Percentiles rank a stretch among this genome's conserved stretches.
Conservation (phyloP, 371 early-diverging fungal genomes). For the Lichtheimia corymbifera region DNA sequence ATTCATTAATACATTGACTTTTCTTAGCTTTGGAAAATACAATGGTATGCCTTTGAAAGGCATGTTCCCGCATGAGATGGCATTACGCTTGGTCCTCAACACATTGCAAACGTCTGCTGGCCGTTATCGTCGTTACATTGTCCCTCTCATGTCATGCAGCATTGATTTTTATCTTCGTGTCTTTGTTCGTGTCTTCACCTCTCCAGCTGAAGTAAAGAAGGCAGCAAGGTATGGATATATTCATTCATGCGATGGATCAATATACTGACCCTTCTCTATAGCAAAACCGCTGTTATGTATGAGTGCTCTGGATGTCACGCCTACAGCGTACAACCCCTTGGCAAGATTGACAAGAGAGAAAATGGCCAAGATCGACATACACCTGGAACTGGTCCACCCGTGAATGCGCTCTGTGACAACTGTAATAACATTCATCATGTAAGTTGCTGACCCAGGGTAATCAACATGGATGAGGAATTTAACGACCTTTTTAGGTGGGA, state of each 20-base stretch:
- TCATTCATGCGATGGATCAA: neutral
- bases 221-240: conserved; percentile 65
- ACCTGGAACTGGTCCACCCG: conserved; percentile 66
- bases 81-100: conserved; percentile 91
- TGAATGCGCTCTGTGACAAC: conserved; percentile 64
- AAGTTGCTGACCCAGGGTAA: conserved; percentile 18
- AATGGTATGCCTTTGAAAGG: conserved; percentile 88
- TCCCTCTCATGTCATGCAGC: conserved; percentile 91
- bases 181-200: conserved; percentile 93
- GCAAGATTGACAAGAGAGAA: conserved; percentile 52
- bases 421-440: conserved; percentile 76
- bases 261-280: conserved; percentile 15
- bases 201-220: conserved; percentile 76
- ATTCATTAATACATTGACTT: neutral
- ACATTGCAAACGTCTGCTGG: conserved; percentile 86
- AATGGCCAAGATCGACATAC: conserved; percentile 60
- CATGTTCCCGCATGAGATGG: conserved; percentile 83
- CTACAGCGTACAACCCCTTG: conserved; percentile 72
- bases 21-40: conserved; percentile 90
- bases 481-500: conserved; percentile 60
- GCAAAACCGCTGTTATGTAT: conserved; percentile 80
- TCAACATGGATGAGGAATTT: conserved; percentile 5
- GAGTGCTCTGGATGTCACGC: conserved; percentile 85
- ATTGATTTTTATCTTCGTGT: conserved; percentile 99
- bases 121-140: conserved; percentile 86